A percentile compares a stretch with the other conserved stretches of the same genome.
Conservation (phyloP, 2,329 filamentous ascomycete species). For the Scortechinia acanthostroma region DNA sequence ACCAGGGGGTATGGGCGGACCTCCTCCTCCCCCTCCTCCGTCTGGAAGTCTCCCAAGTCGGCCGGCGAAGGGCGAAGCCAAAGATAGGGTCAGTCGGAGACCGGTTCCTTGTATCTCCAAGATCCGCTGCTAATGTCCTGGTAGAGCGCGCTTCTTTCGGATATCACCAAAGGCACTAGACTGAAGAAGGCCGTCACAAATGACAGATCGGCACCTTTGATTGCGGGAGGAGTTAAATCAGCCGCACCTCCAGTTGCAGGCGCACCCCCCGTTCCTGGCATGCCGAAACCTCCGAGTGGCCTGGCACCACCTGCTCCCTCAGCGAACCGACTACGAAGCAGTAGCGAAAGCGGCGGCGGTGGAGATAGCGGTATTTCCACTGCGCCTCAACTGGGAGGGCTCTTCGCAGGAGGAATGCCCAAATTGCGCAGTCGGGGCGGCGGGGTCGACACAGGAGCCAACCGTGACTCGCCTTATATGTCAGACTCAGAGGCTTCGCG, state of each 20-base stretch:
- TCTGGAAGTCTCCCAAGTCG: slow-evolving; percentile 48
- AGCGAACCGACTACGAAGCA: slow-evolving; percentile 66
- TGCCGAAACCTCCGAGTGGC: slow-evolving; percentile 37
- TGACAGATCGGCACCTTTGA: slow-evolving; percentile 76
- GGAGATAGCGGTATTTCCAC: slow-evolving; percentile 26
- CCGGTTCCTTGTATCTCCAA: neutral
- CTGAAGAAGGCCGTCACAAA: slow-evolving; percentile 86
- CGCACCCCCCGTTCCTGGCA: slow-evolving; percentile 73
- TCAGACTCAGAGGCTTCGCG: neutral
- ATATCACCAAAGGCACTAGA: slow-evolving; percentile 74
- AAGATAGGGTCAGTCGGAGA: slow-evolving; percentile 46
- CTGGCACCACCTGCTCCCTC: slow-evolving; percentile 65
- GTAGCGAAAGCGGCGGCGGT: slow-evolving; percentile 60
- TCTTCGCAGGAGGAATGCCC: slow-evolving; percentile 92
- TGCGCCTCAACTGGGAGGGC: slow-evolving; percentile 64
- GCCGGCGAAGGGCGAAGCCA: slow-evolving; percentile 43
- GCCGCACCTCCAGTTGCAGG: slow-evolving; percentile 60
- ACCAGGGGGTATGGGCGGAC: slow-evolving; percentile 44
- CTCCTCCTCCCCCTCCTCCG: slow-evolving; percentile 63
- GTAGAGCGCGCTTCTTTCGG: slow-evolving; percentile 77
- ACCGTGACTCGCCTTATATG: neutral
- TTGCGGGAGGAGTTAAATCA: slow-evolving; percentile 50
- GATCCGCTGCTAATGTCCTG: slow-evolving; percentile 7
- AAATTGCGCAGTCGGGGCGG: slow-evolving; percentile 85
- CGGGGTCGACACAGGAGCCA: slow-evolving; percentile 35